A percentile compares a stretch with the other conserved stretches of the same genome.
Conservation (phyloP, 257 asterid genomes). For the Euphrasia confusa region DNA sequence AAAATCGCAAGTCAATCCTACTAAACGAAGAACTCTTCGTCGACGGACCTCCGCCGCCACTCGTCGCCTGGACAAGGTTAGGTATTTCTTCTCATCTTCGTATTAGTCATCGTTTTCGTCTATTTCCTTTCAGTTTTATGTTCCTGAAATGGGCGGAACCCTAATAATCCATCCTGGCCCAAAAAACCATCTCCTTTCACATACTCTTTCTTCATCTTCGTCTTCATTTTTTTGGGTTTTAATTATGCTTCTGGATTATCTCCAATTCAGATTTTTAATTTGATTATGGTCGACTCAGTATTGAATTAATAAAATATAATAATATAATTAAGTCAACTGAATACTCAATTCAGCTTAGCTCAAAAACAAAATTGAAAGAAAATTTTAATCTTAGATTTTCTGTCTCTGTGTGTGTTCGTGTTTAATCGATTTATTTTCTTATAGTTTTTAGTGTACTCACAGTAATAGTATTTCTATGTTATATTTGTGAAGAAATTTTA, state of each 20-base stretch:
- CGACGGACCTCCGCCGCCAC: conserved; percentile 17
- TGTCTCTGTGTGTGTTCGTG: no score
- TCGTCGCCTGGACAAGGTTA: conserved; percentile 18
- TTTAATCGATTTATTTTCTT: no score
- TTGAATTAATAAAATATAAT: neutral
- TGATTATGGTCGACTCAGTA: conserved; percentile 2
- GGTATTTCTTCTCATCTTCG: conserved; percentile 23
- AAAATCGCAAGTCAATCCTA: conserved; percentile 26
- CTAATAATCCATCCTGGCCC: neutral
- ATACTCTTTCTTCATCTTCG: neutral
- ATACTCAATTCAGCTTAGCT: neutral
- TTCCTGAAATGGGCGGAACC: conserved; percentile 13
- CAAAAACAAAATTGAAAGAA: no score
- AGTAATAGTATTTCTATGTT: no score
- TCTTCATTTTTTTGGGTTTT: conserved; percentile 1
- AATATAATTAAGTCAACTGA: neutral
- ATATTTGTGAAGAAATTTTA: no score
- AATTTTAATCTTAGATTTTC: no score
- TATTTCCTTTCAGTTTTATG: neutral
- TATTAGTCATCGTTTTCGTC: neutral
- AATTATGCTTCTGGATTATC: conserved; percentile 12
- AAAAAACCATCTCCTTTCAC: neutral
- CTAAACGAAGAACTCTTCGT: conserved; percentile 20
- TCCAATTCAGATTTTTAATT: conserved; percentile 11
- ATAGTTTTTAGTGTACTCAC: no score